Conservation (phyloP, 2,329 filamentous ascomycete species). For the Fusarium sp. region DNA sequence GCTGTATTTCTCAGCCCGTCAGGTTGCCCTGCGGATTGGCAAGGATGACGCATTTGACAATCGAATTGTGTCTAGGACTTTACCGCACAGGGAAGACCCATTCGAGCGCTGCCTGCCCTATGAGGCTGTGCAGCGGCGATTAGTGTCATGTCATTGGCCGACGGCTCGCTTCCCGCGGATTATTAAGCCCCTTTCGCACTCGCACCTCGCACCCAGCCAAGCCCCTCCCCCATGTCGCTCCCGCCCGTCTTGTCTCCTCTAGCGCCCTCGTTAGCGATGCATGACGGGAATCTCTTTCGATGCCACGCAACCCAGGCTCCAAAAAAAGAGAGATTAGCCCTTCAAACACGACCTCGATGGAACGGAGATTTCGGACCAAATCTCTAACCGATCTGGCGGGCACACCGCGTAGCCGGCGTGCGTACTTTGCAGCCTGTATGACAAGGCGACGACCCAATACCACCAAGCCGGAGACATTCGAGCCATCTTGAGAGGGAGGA, state of each 20-base stretch:
- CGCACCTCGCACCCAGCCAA: conserved; percentile 14
- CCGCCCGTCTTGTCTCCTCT: neutral
- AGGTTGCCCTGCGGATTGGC: too few species aligned
- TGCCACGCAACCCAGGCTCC: neutral
- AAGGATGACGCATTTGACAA: neutral
- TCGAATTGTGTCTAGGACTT: neutral
- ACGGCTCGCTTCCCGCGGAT: neutral
- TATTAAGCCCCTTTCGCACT: conserved; percentile 3
- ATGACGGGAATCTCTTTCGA: neutral
- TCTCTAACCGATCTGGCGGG: neutral
- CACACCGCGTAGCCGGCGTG: neutral
- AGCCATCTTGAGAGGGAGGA: too few species aligned
- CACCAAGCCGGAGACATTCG: too few species aligned
- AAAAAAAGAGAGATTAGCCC: neutral
- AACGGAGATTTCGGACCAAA: neutral
- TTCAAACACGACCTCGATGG: neutral
- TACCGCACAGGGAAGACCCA: neutral
- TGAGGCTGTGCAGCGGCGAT: conserved; percentile 3
- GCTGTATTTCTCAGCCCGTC: neutral
- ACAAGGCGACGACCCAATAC: too few species aligned
- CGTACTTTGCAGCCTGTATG: neutral
- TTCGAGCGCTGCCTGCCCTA: neutral
- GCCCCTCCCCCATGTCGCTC: neutral
- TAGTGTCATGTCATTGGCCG: neutral
- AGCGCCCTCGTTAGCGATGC: neutral